Base-by-base conservation (phyloP, 768 basidiomycete genomes). In the Megacollybia marginata region DNA sequence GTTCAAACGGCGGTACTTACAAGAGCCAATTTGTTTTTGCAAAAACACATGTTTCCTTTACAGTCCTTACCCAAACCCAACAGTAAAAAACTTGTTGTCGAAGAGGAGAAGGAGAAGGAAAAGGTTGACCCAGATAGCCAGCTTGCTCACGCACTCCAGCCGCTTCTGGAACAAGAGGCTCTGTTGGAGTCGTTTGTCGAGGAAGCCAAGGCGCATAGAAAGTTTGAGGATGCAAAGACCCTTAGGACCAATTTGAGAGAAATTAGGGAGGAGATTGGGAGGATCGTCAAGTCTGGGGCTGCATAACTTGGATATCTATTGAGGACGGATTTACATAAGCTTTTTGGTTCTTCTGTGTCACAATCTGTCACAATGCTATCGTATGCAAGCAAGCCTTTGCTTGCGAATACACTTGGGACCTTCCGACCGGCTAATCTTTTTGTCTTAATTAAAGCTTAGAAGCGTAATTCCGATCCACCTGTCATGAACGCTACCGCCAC, bases 151-250 rank as follows among this genome's bases (percentile, higher is more conserved):
- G 69, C 74, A 7, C 68, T 97, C 13, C 93, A 97, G 57, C 93
- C 93, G 2, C 69, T 97, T 11, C 76, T 97, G 13, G 93, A 97
- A 66, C 95, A 98, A 65, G 95, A 99, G 65, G 85, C 87, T 2
- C 74, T 97, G 44, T 75, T 99, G 16, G 89, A 94, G 65, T 76
- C 82, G 2, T 97, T 93, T 59, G 80, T 98, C 8, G 84, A 88
- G 56, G 92, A 97, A 63, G 95, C 95, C 6, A 86, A 84, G 65
- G 77, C 82, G 2, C 85, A 86, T 56, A 75, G 95, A 40, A 98
- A 98, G 67, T 97, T 98, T 55, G 95, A 98, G 65, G 96, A 99
- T 60, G 88, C 87, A 12, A 87, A 87, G 65, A 87, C 86, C 4
- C 69, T 99, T 53, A 84, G 88, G 61, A 63, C 68, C 32, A 94